Percentiles rank a stretch among this genome's conserved stretches.
phyloP scores from a whole-genome alignment of 2,329 filamentous ascomycete species.

The Cladophialophora carrionii region DNA sequence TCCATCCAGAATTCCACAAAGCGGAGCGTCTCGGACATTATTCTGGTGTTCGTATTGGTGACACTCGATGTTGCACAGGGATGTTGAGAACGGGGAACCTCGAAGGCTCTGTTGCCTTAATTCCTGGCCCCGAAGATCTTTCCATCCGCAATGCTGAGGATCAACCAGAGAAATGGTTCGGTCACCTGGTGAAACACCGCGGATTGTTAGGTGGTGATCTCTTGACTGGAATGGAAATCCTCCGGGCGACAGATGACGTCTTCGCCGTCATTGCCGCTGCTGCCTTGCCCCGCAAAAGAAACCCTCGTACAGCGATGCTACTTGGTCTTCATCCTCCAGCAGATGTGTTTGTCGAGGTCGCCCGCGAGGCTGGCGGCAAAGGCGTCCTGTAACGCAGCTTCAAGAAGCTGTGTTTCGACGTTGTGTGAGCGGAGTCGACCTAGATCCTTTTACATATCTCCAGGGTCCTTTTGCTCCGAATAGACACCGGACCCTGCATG shows the following conservation, averaged over 20 bases:
- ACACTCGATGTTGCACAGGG: background rate
- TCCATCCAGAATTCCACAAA: background rate
- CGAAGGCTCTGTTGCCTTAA: conserved; percentile 12
- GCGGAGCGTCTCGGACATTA: background rate
- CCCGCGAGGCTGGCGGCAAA: background rate
- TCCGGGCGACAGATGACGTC: conserved; percentile 23
- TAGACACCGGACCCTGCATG: background rate
- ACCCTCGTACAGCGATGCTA: background rate
- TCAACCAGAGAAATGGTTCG: conserved; percentile 19
- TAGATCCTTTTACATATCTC: background rate
- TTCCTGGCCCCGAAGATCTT: conserved; percentile 17
- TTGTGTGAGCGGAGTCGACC: background rate
- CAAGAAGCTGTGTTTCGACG: background rate
- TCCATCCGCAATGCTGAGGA: background rate
- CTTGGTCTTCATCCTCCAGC: background rate
- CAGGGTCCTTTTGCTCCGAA: background rate
- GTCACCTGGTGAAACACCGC: conserved; percentile 24
- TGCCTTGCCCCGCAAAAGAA: background rate
- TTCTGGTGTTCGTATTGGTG: background rate
- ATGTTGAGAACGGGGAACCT: conserved; percentile 2
- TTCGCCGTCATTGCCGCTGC: conserved; percentile 14
- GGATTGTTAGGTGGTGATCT: conserved; percentile 19
- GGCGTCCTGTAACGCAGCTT: background rate
- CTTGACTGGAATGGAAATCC: conserved; percentile 22
- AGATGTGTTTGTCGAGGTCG: background rate